Conservation (phyloP, 129 eudicot genomes). For the Escallonia herrerae region DNA sequence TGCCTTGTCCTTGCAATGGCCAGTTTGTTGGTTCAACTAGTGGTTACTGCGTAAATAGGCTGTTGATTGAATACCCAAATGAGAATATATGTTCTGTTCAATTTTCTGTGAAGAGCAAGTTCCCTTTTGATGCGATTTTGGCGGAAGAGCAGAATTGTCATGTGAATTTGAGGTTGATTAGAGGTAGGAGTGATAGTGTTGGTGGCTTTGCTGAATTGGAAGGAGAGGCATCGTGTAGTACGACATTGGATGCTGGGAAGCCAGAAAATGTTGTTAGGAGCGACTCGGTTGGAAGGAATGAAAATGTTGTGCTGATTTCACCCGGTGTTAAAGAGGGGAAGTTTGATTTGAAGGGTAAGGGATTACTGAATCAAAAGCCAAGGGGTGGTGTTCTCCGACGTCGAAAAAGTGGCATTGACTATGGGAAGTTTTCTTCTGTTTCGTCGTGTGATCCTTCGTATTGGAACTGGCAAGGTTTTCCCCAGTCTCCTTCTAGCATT, state of each 20-base stretch:
- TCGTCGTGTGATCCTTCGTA: conserved; percentile 28
- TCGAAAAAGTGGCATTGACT: conserved; percentile 24
- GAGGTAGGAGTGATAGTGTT: conserved; percentile 5
- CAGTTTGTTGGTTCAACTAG: conserved; percentile 26
- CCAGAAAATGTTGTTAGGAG: conserved; percentile 9
- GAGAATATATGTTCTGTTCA: conserved; percentile 52
- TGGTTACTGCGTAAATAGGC: conserved; percentile 34
- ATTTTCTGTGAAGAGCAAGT: conserved; percentile 45
- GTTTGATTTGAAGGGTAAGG: conserved; percentile 76
- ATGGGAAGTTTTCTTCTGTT: conserved; percentile 33
- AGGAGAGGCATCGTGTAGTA: conserved; percentile 71
- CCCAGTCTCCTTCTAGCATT: conserved; percentile 16
- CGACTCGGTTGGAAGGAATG: conserved; percentile 8
- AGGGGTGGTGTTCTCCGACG: conserved; percentile 47
- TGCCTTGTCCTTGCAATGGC: conserved; percentile 61
- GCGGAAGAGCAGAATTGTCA: conserved; percentile 13
- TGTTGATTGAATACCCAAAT: conserved; percentile 57
- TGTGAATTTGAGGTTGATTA: conserved; percentile 20
- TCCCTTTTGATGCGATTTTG: conserved; percentile 56
- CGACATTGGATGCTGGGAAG: conserved; percentile 40
- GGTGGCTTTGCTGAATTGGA: conserved; percentile 35
- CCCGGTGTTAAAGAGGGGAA: conserved; percentile 19
- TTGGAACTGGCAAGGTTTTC: conserved; percentile 12
- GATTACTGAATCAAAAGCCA: conserved; percentile 32
- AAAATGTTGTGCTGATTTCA: conserved; percentile 4